These are phyloP conservation scores for Limnanthes douglasii DNA, from an alignment of 345 rosid genomes.

Conservation along the genomic window DNA sequence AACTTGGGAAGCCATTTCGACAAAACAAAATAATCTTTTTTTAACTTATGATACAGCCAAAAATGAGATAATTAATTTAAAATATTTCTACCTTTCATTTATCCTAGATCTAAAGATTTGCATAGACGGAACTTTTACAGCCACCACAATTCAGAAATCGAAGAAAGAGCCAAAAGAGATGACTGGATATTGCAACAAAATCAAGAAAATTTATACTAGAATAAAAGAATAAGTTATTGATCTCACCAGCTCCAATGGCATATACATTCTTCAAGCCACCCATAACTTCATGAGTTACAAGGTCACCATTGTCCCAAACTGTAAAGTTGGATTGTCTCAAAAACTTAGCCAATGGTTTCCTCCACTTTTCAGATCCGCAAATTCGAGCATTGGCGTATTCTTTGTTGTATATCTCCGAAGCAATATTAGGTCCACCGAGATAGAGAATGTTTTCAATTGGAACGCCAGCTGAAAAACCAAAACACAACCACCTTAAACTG, in stretches of 20 bases:
- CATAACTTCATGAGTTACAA: conserved; percentile 77
- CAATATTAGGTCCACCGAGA: conserved; percentile 79
- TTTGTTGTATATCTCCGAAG: conserved; percentile 62
- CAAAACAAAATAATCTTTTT: no score
- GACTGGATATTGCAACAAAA: not conserved
- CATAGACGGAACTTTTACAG: no score
- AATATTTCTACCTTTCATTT: no score
- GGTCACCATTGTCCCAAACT: conserved; percentile 81
- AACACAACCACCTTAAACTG: not conserved
- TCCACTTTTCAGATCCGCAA: conserved; percentile 66
- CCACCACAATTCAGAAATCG: no score
- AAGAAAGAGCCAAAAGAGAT: no score
- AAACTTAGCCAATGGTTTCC: conserved; percentile 57
- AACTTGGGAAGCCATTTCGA: no score
- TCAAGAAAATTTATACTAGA: not conserved
- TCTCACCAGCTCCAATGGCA: conserved; percentile 78
- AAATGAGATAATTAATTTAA: no score
- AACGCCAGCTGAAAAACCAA: conserved; percentile 67
- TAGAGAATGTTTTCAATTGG: conserved; percentile 55
- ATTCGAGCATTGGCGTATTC: conserved; percentile 81
- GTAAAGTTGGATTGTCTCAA: conserved; percentile 64
- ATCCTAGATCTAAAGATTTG: no score
- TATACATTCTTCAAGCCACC: conserved; percentile 82
- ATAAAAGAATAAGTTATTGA: not conserved
- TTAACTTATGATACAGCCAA: no score